phyloP scores from a whole-genome alignment of 2,329 filamentous ascomycete species.

The Neonectria ditissima region DNA sequence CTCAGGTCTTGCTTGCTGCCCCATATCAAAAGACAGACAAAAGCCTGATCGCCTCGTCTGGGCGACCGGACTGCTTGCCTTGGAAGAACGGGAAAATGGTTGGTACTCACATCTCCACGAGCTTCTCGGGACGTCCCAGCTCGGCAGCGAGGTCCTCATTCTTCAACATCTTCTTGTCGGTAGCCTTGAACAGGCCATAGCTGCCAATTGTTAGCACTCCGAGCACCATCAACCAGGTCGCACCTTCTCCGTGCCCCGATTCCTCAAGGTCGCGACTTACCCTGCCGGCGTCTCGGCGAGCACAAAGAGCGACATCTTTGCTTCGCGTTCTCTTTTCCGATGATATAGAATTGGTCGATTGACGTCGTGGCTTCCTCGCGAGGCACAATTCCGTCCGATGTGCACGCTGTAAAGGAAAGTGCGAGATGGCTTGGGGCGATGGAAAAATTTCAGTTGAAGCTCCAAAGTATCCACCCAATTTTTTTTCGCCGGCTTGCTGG shows the following conservation, averaged over 20 bases:
- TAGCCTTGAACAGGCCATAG: constrained; percentile 98
- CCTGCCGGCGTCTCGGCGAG: constrained; percentile 91
- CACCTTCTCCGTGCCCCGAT: constrained; percentile 28
- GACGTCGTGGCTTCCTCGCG: constrained; percentile 50
- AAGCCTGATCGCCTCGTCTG: background rate
- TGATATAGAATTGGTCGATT: constrained; percentile 48
- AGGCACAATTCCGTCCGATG: constrained; percentile 52
- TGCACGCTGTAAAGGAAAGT: constrained; percentile 50
- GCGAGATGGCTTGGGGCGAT: constrained; percentile 48
- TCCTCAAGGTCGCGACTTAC: constrained; percentile 57
- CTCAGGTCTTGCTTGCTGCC: constrained; percentile 2
- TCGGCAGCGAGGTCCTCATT: constrained; percentile 82
- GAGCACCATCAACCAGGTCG: constrained; percentile 11
- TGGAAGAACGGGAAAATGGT: constrained; percentile 25
- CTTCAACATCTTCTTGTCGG: constrained; percentile 98
- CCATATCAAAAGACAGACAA: background rate
- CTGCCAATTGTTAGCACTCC: constrained; percentile 62
- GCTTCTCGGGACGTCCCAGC: constrained; percentile 82
- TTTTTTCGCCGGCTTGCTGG: constrained; percentile 49
- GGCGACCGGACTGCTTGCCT: background rate
- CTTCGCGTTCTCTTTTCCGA: constrained; percentile 46
- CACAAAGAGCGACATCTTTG: constrained; percentile 88
- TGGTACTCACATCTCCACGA: constrained; percentile 83
- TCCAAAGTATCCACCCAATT: constrained; percentile 53
- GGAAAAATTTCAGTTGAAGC: constrained; percentile 59